These are phyloP conservation scores for Calophaca sinica DNA, from an alignment of 306 rosid species.

Conservation along the genomic window DNA sequence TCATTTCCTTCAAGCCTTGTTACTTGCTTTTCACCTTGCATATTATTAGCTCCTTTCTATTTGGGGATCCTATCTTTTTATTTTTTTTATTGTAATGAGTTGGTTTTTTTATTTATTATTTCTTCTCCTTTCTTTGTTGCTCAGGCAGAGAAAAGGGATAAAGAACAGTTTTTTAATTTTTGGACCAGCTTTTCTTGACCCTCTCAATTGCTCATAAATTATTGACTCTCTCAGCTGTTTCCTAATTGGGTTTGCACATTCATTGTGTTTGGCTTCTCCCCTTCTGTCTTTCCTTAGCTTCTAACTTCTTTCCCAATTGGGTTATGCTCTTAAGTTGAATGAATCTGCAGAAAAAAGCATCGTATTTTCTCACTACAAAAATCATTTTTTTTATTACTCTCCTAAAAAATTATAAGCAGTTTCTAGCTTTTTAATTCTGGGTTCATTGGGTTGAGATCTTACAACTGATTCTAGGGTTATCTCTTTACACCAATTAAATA, in stretches of 20 bases:
- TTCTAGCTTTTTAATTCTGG: constrained; percentile 28
- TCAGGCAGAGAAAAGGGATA: constrained; percentile 49
- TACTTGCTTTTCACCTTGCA: constrained; percentile 41
- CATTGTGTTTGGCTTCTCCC: constrained; percentile 30
- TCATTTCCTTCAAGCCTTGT: neutral
- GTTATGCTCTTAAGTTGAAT: constrained; percentile 24
- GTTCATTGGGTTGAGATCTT: constrained; percentile 53
- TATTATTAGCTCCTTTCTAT: constrained; percentile 42
- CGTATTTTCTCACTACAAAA: constrained; percentile 38
- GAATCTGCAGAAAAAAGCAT: too few species aligned
- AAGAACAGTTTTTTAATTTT: constrained; percentile 42
- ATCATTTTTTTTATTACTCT: neutral
- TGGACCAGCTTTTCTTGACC: constrained; percentile 6
- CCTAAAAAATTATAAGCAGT: neutral
- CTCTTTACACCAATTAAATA: constrained; percentile 38
- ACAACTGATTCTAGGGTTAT: constrained; percentile 42
- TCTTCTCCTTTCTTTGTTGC: constrained; percentile 45
- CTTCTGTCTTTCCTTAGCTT: constrained; percentile 24
- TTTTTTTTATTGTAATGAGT: constrained; percentile 8
- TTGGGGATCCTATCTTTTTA: constrained; percentile 39
- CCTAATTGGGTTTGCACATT: constrained; percentile 50
- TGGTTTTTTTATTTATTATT: constrained; percentile 27
- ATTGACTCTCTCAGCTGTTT: constrained; percentile 48
- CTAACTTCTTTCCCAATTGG: constrained; percentile 54
- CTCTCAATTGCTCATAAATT: constrained; percentile 41